These are phyloP conservation scores for Xylaria bambusicola DNA, from an alignment of 495 filamentous ascomycete genomes.

Conservation along the genomic window DNA sequence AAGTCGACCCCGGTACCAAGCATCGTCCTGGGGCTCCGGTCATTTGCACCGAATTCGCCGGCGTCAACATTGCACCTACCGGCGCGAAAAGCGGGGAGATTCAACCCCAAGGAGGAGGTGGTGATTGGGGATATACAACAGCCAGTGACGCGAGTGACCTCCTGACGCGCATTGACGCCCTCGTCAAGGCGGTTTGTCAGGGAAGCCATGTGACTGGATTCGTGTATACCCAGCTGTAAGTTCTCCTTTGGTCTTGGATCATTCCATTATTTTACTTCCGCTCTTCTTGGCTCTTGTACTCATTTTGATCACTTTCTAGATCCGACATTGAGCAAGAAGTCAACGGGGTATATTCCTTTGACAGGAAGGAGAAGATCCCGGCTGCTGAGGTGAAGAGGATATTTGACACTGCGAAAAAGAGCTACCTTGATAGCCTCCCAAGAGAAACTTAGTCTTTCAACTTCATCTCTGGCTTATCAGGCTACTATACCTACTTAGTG, in stretches of 20 bases:
- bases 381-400: constrained; percentile 34
- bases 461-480: too few relatives aligned
- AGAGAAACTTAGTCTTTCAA: constrained; percentile 7
- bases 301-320: constrained; percentile 21
- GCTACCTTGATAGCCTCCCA: constrained; percentile 29
- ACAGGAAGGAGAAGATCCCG: constrained; percentile 50
- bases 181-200: constrained; percentile 31
- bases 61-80: constrained; percentile 56
- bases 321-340: constrained; percentile 66
- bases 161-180: constrained; percentile 29
- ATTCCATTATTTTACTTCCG: neutral
- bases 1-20: constrained; percentile 43
- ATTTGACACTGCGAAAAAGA: constrained; percentile 31
- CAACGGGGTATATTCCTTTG: constrained; percentile 65
- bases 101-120: constrained; percentile 19
- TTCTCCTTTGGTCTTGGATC: too few relatives aligned
- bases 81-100: constrained; percentile 29
- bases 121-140: constrained; percentile 42
- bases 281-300: neutral
- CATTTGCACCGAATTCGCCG: constrained; percentile 61
- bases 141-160: constrained; percentile 35
- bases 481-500: neutral
- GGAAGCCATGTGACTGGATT: constrained; percentile 32
- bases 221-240: constrained; percentile 40
- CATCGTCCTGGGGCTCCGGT: constrained; percentile 55